Evolutionary conservation across 2,329 filamentous ascomycete species (phyloP).

Genomic region (Lecanicillium sp.): DNA sequence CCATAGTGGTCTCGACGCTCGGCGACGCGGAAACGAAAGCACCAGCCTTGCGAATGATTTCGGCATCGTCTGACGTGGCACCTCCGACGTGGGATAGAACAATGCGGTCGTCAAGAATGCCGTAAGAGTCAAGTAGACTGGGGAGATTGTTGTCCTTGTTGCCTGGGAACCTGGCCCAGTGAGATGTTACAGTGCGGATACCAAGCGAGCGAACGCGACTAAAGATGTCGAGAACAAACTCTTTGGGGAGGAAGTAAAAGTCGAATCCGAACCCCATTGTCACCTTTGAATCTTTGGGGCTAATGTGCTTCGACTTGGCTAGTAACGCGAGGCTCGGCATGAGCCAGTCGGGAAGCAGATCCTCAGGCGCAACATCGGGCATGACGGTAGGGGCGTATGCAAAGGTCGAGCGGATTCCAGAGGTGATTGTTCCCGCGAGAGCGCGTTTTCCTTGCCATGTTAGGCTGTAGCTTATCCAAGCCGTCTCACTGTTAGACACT

Average conservation of each 20-base stretch:
- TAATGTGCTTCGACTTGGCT: slow-evolving; percentile 24
- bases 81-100: slow-evolving; percentile 23
- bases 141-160: neutral
- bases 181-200: slow-evolving; percentile 30
- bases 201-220: slow-evolving; percentile 23
- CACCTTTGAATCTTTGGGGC: slow-evolving; percentile 12
- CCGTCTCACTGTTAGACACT: neutral
- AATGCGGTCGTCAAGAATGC: slow-evolving; percentile 10
- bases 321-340: slow-evolving; percentile 24
- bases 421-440: slow-evolving; percentile 16
- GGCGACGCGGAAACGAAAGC: slow-evolving; percentile 36
- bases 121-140: neutral
- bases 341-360: slow-evolving; percentile 23
- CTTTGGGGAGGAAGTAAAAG: slow-evolving; percentile 28
- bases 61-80: slow-evolving; percentile 20
- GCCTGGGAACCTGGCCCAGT: slow-evolving; percentile 2
- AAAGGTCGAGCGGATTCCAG: slow-evolving; percentile 38
- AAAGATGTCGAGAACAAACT: slow-evolving; percentile 28
- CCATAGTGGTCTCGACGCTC: slow-evolving; percentile 44
- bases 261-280: slow-evolving; percentile 29
- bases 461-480: no score
- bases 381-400: slow-evolving; percentile 28
- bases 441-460: slow-evolving; percentile 10
- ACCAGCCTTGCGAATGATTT: slow-evolving; percentile 21
- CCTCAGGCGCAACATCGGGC: slow-evolving; percentile 21